A percentile compares a stretch with the other conserved stretches of the same genome.
phyloP scores from a whole-genome alignment of 192 early-diverging fungal genomes.

The Gamsiella multidivaricata region DNA sequence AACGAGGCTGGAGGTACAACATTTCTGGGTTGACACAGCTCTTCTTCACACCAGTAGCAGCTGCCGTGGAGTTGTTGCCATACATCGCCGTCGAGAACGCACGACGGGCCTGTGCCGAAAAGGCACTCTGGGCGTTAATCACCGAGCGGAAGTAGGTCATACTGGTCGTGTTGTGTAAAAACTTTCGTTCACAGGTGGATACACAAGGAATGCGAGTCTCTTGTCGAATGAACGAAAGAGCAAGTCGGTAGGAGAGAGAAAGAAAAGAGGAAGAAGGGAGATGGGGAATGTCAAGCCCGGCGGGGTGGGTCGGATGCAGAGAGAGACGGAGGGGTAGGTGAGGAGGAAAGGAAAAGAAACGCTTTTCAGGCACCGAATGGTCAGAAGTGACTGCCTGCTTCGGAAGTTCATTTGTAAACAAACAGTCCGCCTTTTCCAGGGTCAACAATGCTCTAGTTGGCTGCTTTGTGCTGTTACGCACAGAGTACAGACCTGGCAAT shows the following conservation, averaged over 20 bases:
- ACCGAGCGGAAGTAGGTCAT: slow-evolving; percentile 52
- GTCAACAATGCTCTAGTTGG: too few relatives aligned
- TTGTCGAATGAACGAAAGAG: slow-evolving; percentile 10
- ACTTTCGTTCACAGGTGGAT: too few relatives aligned
- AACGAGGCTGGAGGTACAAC: slow-evolving; percentile 52
- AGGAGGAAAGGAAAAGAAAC: neutral
- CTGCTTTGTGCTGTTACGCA: too few relatives aligned
- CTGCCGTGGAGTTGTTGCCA: slow-evolving; percentile 11
- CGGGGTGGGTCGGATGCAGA: too few relatives aligned
- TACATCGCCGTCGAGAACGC: slow-evolving; percentile 48
- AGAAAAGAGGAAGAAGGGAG: neutral
- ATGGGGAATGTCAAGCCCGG: too few relatives aligned
- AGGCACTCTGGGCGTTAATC: slow-evolving; percentile 43
- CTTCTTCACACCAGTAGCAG: slow-evolving; percentile 12
- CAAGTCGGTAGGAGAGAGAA: neutral
- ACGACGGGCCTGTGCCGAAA: slow-evolving; percentile 46
- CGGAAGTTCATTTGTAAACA: slow-evolving; percentile 39
- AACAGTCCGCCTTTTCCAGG: slow-evolving; percentile 22
- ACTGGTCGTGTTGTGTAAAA: too few relatives aligned
- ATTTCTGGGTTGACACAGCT: slow-evolving; percentile 44
- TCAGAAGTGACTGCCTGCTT: neutral
- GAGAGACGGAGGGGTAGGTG: slow-evolving; percentile 11
- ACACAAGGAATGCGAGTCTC: too few relatives aligned
- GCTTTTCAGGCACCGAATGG: neutral
- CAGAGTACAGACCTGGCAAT: too few relatives aligned